Percentiles rank a stretch among this genome's conserved stretches.
Evolutionary conservation across 371 early-diverging fungal species (phyloP).

Genomic region (Agmasoma carcini): DNA sequence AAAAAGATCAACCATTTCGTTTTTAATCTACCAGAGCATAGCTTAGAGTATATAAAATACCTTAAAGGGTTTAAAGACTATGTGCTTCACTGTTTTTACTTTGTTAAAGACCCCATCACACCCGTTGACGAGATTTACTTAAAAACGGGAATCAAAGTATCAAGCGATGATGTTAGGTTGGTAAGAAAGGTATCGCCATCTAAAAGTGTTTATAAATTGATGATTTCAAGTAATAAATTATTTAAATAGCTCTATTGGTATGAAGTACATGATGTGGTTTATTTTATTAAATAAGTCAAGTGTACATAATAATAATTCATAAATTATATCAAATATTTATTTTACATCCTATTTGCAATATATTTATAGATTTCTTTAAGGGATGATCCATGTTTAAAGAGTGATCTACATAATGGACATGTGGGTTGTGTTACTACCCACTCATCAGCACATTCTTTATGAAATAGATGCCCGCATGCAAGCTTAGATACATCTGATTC

Average conservation of each 20-base stretch:
- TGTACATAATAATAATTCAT: too few relatives aligned
- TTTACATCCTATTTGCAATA: too few relatives aligned
- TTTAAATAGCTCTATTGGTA: too few relatives aligned
- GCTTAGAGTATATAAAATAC: slow-evolving; percentile 43
- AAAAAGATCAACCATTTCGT: slow-evolving; percentile 48
- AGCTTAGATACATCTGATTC: slow-evolving; percentile 1
- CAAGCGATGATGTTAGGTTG: slow-evolving; percentile 9
- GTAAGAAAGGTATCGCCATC: slow-evolving; percentile 52
- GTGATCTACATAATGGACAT: slow-evolving; percentile 54
- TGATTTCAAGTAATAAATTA: neutral
- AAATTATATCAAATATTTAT: too few relatives aligned
- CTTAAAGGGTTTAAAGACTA: slow-evolving; percentile 7
- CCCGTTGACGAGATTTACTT: slow-evolving; percentile 8
- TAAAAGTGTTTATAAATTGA: slow-evolving; percentile 49
- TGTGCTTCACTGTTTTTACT: slow-evolving; percentile 50
- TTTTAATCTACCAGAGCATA: slow-evolving; percentile 52
- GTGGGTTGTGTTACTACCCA: slow-evolving; percentile 53
- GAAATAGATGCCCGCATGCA: slow-evolving; percentile 53
- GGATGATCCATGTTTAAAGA: slow-evolving; percentile 22
- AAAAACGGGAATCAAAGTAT: slow-evolving; percentile 16
- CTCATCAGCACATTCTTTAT: slow-evolving; percentile 52
- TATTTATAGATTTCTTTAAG: neutral
- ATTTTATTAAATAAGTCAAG: too few relatives aligned
- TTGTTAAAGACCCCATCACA: slow-evolving; percentile 28
- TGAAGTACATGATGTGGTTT: too few relatives aligned